Percentiles rank a stretch among this genome's conserved stretches.
Conservation (phyloP, 2,329 filamentous ascomycete species). For the Xylariaceae sp. region DNA sequence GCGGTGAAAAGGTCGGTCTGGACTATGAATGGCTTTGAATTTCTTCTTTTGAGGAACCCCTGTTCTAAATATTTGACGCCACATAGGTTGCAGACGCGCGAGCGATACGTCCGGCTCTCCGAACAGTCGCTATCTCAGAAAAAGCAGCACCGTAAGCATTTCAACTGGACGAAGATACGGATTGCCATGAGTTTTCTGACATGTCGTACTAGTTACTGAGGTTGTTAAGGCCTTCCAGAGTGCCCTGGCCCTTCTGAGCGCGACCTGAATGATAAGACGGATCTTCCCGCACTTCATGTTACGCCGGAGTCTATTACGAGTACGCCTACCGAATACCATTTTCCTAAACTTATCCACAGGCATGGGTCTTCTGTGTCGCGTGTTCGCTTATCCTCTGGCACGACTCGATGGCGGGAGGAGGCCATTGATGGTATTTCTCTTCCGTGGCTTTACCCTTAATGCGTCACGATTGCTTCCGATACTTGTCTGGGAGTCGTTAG, state of each 20-base stretch:
- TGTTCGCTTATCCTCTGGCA: neutral
- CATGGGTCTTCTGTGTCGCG: neutral
- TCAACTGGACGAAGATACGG: slow-evolving; percentile 8
- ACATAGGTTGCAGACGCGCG: slow-evolving; percentile 68
- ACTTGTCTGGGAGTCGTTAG: neutral
- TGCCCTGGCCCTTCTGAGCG: slow-evolving; percentile 51
- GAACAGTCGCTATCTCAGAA: slow-evolving; percentile 68
- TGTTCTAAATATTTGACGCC: slow-evolving; percentile 10
- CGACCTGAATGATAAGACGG: slow-evolving; percentile 16
- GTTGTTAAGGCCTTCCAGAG: slow-evolving; percentile 60
- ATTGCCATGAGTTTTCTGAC: slow-evolving; percentile 18
- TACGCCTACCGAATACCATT: neutral
- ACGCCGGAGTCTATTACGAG: neutral
- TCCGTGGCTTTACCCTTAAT: neutral
- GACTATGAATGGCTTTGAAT: slow-evolving; percentile 12
- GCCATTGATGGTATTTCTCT: neutral
- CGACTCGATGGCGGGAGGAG: neutral
- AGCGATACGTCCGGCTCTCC: slow-evolving; percentile 67
- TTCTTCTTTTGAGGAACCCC: neutral
- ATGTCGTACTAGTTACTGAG: slow-evolving; percentile 40
- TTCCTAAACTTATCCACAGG: neutral
- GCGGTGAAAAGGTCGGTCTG: slow-evolving; percentile 63
- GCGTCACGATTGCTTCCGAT: neutral
- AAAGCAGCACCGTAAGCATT: slow-evolving; percentile 69
- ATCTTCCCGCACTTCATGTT: neutral